A percentile compares a stretch with the other conserved stretches of the same genome.
phyloP scores from a whole-genome alignment of 2,329 filamentous ascomycete species.

The Fusarium sulawesiense region DNA sequence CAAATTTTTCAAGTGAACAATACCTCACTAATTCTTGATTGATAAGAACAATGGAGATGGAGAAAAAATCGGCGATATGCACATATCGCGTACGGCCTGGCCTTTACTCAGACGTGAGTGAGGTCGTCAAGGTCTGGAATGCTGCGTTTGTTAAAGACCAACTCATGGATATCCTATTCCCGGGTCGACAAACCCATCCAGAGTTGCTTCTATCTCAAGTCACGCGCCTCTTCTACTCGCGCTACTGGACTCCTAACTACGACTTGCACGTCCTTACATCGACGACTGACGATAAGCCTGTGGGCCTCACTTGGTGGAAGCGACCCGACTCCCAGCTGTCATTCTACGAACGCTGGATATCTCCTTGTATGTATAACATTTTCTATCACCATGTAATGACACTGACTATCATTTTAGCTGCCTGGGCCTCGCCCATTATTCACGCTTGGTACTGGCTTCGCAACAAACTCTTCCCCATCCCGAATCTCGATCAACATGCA shows the following conservation, averaged over 20 bases:
- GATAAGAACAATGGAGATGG: neutral
- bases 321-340: neutral
- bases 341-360: neutral
- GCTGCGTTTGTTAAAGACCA: neutral
- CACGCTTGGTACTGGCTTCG: neutral
- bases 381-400: neutral
- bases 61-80: neutral
- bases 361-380: neutral
- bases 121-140: neutral
- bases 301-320: neutral
- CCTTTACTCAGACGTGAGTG: neutral
- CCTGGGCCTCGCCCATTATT: neutral
- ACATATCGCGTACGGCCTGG: neutral
- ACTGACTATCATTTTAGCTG: neutral
- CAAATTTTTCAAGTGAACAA: neutral
- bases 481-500: neutral
- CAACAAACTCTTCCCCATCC: neutral
- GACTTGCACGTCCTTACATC: neutral
- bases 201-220: neutral
- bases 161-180: neutral
- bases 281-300: neutral
- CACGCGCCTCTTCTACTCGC: neutral
- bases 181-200: neutral
- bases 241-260: neutral
- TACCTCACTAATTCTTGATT: neutral